Percentiles rank a stretch among this genome's conserved stretches.
Conservation (phyloP, 164 flowering plant species). For the Cinnamomum chago region DNA sequence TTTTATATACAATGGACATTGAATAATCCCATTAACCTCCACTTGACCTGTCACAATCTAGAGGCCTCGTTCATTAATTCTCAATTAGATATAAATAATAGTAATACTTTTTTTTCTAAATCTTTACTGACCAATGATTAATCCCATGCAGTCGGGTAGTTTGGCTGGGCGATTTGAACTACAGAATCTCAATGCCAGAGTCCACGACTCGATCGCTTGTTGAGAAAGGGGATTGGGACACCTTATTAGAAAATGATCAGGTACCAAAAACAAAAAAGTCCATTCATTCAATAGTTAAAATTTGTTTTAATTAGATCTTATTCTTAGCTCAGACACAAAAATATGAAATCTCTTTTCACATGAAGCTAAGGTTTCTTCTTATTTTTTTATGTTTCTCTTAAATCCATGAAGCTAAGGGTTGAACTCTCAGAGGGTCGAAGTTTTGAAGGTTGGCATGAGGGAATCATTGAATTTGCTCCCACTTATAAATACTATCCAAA, state of each 20-base stretch:
- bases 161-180: slow-evolving; percentile 39
- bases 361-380: too few relatives aligned
- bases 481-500: slow-evolving; percentile 73
- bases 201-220: slow-evolving; percentile 20
- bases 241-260: slow-evolving; percentile 30
- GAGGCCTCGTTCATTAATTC: background rate
- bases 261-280: slow-evolving; percentile 3
- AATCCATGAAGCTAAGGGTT: slow-evolving; percentile 42
- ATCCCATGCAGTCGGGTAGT: slow-evolving; percentile 25
- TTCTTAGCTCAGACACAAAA: background rate
- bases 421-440: slow-evolving; percentile 32
- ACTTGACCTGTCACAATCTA: background rate
- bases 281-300: background rate
- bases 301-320: background rate
- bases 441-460: slow-evolving; percentile 83
- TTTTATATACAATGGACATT: too few relatives aligned
- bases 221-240: slow-evolving; percentile 24
- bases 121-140: background rate
- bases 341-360: background rate
- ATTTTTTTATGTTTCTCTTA: background rate
- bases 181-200: slow-evolving; percentile 34
- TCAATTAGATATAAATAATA: background rate
- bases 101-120: background rate
- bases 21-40: background rate
- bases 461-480: slow-evolving; percentile 69